Evolutionary conservation across 352 stramenopile genomes (phyloP).

Genomic region (Saprolegnia parasitica): DNA sequence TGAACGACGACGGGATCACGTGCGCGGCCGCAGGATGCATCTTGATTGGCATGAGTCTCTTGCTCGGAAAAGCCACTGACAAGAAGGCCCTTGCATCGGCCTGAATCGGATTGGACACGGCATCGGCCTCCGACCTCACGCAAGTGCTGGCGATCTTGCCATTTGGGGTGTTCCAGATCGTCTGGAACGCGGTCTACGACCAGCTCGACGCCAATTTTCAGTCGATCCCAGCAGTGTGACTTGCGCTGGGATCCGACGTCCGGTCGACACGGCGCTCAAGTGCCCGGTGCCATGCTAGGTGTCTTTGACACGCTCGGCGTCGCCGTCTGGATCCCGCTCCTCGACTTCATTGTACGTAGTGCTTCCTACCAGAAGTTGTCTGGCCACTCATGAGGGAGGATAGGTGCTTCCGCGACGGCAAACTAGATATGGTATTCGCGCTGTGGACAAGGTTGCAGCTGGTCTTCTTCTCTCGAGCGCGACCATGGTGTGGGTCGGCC

Average conservation of each 20-base stretch:
- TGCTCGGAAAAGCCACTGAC: slow-evolving; percentile 77
- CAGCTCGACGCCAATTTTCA: slow-evolving; percentile 83
- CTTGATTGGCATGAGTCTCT: slow-evolving; percentile 70
- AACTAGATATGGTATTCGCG: slow-evolving; percentile 34
- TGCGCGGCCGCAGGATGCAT: not conserved
- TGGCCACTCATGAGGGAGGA: too few relatives aligned
- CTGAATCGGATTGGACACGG: slow-evolving; percentile 31
- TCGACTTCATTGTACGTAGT: slow-evolving; percentile 66
- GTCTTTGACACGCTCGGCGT: slow-evolving; percentile 81
- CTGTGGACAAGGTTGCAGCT: slow-evolving; percentile 70
- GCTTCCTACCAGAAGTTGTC: slow-evolving; percentile 30
- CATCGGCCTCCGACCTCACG: slow-evolving; percentile 76
- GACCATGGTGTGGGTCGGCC: slow-evolving; percentile 79
- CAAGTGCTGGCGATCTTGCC: slow-evolving; percentile 36
- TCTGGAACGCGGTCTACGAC: slow-evolving; percentile 84
- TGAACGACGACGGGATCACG: slow-evolving; percentile 32
- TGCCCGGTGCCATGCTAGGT: slow-evolving; percentile 72
- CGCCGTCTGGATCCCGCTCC: slow-evolving; percentile 61
- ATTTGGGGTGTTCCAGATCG: slow-evolving; percentile 45
- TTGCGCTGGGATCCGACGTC: slow-evolving; percentile 35
- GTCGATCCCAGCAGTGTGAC: slow-evolving; percentile 79
- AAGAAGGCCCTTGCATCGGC: slow-evolving; percentile 55
- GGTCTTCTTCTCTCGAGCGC: slow-evolving; percentile 63
- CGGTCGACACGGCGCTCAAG: slow-evolving; percentile 36
- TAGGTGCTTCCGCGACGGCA: too few relatives aligned